Percentiles rank a stretch among this genome's conserved stretches.
phyloP scores from a whole-genome alignment of 2,329 filamentous ascomycete species.

The Simplicillium sp. region DNA sequence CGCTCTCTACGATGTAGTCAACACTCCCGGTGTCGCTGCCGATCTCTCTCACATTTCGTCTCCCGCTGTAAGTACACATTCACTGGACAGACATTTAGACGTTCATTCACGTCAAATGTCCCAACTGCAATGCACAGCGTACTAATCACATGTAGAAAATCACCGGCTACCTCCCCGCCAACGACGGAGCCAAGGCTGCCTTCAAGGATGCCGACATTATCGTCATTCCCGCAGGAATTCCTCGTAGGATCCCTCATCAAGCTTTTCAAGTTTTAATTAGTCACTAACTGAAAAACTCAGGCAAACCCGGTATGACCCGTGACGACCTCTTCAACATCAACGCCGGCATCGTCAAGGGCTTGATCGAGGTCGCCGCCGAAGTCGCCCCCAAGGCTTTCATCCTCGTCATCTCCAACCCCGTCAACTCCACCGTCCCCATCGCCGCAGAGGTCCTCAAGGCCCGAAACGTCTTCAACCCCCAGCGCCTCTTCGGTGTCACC shows the following conservation, averaged over 20 bases:
- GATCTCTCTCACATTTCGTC: slow-evolving; percentile 98
- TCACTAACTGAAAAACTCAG: slow-evolving; percentile 33
- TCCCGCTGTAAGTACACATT: slow-evolving; percentile 50
- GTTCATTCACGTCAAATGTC: too few relatives aligned
- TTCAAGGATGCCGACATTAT: slow-evolving; percentile 92
- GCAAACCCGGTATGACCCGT: slow-evolving; percentile 98
- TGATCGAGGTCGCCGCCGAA: slow-evolving; percentile 82
- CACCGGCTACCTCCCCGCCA: slow-evolving; percentile 76
- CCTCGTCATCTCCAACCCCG: slow-evolving; percentile 97
- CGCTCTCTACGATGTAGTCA: slow-evolving; percentile 97
- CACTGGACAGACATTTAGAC: slow-evolving; percentile 7
- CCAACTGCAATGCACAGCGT: too few relatives aligned
- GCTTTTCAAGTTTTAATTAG: slow-evolving; percentile 8
- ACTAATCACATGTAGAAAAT: slow-evolving; percentile 51
- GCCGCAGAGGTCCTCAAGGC: slow-evolving; percentile 93
- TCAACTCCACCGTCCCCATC: slow-evolving; percentile 98
- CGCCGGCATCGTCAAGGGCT: slow-evolving; percentile 90
- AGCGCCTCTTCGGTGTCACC: slow-evolving; percentile 96
- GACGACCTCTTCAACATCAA: slow-evolving; percentile 99
- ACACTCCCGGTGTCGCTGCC: slow-evolving; percentile 90
- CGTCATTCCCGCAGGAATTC: slow-evolving; percentile 95
- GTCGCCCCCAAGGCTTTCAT: slow-evolving; percentile 87
- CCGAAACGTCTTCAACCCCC: slow-evolving; percentile 85
- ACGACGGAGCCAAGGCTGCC: slow-evolving; percentile 77
- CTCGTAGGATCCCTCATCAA: slow-evolving; percentile 53